A percentile compares a stretch with the other conserved stretches of the same genome.
Conservation (phyloP, 2,329 filamentous ascomycete species). For the Fonsecaea pugnacius region DNA sequence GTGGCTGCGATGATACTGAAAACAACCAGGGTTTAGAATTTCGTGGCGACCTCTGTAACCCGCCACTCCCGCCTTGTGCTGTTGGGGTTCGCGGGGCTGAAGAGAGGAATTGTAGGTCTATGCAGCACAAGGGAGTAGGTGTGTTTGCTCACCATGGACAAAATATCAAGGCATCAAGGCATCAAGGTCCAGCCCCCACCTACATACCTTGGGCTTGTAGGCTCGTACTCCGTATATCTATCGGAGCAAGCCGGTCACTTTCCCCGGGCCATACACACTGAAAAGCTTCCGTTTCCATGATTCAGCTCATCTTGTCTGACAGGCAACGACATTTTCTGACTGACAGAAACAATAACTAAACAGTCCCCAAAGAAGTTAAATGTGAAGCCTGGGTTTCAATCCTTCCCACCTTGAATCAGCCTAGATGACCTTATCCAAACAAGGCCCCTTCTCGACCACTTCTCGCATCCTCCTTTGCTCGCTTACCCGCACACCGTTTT, state of each 20-base stretch:
- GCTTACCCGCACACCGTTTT: background rate
- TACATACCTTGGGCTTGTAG: too few species aligned
- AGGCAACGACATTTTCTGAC: background rate
- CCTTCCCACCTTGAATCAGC: constrained; percentile 2
- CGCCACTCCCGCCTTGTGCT: background rate
- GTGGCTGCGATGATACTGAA: background rate
- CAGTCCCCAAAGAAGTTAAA: background rate
- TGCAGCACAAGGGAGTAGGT: background rate
- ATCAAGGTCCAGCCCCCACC: background rate
- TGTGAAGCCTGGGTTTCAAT: background rate
- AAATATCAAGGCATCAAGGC: background rate
- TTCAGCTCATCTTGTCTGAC: background rate
- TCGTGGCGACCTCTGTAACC: background rate
- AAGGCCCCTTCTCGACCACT: background rate
- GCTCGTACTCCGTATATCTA: background rate
- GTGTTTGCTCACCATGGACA: background rate
- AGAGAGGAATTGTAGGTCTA: background rate
- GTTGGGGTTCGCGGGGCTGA: background rate
- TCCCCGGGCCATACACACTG: background rate
- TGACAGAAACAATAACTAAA: background rate
- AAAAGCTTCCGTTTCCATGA: background rate
- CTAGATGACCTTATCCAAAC: background rate
- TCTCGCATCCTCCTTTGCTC: background rate
- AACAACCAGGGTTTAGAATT: background rate
- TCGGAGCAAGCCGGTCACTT: background rate